Evolutionary conservation across 2,329 filamentous ascomycete genomes (phyloP).

Genomic region (Venturia oleaginea): DNA sequence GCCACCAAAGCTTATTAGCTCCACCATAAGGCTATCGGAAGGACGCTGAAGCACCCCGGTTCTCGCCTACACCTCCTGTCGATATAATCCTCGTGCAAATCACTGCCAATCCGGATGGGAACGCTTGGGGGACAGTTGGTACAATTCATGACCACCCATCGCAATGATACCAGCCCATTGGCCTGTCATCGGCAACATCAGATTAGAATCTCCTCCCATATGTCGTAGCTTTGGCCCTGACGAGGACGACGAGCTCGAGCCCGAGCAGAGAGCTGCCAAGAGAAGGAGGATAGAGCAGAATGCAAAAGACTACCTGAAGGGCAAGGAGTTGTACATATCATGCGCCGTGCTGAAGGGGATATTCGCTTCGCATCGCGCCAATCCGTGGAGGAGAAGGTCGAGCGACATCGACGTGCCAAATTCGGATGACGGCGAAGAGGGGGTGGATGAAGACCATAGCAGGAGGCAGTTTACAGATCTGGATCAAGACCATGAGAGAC

Average conservation of each 20-base stretch:
- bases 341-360: slow-evolving; percentile 55
- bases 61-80: not conserved
- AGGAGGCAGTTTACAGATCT: not conserved
- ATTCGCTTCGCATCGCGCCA: slow-evolving; percentile 37
- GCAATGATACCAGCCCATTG: not conserved
- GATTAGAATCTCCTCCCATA: slow-evolving; percentile 22
- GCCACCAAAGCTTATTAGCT: not conserved
- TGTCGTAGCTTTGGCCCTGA: slow-evolving; percentile 46
- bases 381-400: slow-evolving; percentile 25
- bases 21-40: not conserved
- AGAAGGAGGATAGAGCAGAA: slow-evolving; percentile 50
- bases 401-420: not conserved
- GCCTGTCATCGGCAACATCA: slow-evolving; percentile 3
- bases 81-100: not conserved
- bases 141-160: not conserved
- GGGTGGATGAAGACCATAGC: not conserved
- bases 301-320: slow-evolving; percentile 49
- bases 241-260: slow-evolving; percentile 50
- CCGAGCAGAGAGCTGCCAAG: slow-evolving; percentile 40
- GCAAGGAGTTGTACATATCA: slow-evolving; percentile 46
- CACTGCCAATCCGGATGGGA: not conserved
- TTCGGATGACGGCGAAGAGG: not conserved
- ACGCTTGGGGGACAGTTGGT: not conserved
- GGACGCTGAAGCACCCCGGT: not conserved
- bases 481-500: not conserved